Evolutionary conservation across 1,284 basidiomycete species (phyloP), one percentile per base, ranked within the genome.

Genomic region (Moesziomyces aphidis): DNA sequence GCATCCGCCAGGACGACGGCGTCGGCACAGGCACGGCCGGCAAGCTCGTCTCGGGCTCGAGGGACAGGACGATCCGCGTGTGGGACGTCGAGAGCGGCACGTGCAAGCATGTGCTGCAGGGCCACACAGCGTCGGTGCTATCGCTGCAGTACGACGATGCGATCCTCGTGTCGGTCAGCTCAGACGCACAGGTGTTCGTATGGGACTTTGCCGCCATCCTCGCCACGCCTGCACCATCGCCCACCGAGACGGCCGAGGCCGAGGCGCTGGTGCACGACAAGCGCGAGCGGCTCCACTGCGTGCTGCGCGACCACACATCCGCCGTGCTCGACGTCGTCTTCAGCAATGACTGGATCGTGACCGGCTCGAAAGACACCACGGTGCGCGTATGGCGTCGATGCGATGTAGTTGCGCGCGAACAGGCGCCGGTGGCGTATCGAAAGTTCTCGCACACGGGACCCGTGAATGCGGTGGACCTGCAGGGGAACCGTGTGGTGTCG

Each of bases 131-230:
- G 1, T 76, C 73, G 28, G 79, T 80, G 34, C 62, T 80, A 11
- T 78, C 71, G 10, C 50, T 81, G 47, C 68, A 77, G 60, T 79
- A 77, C 59, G 79, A 81, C 34, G 76, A 78, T 7, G 45, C 61
- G 54, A 63, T 76, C n/a, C 52, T 81, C 5, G 68, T 81, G 4
- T 73, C 55, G n/a, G 79, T 73, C 15, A 74, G 73, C 39, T 79
- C 77, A 44, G 79, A 81, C 43, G 60, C 61, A 4, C 55, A 53
- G 49, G 69, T 76, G 11, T 69, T 74, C 39, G 68, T 79, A 15
- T 81, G 79, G 79, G 76, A 81, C 57, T 76, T 78, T 55, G 63
- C 57, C 1, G 21, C 45, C 5, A 57, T 75, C 42, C 54, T 75
- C 15, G 60, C 63, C 6, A 57, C 58, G 0, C 21, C 23, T 5